phyloP scores from a whole-genome alignment of 495 filamentous ascomycete species.

The Pyrenula aspistea region DNA sequence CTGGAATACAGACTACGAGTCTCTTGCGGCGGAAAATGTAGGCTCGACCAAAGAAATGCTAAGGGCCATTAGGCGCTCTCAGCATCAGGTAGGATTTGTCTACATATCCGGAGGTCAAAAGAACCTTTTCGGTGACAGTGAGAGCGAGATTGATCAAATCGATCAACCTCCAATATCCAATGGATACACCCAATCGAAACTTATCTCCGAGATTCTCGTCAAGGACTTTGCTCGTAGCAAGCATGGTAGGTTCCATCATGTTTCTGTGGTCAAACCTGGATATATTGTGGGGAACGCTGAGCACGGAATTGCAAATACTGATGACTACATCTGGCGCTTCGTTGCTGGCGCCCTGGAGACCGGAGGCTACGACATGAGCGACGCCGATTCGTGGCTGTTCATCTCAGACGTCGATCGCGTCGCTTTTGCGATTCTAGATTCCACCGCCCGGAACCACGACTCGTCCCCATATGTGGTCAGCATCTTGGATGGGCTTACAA shows the following conservation, averaged over 20 bases:
- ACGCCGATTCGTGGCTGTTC: constrained; percentile 11
- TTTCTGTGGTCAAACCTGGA: constrained; percentile 21
- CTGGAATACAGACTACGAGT: constrained; percentile 23
- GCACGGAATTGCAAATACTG: constrained; percentile 15
- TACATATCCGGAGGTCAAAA: constrained; percentile 17
- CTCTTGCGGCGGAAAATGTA: constrained; percentile 26
- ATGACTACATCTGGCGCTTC: constrained; percentile 26
- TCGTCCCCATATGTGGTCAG: constrained; percentile 5
- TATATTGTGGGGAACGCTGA: constrained; percentile 16
- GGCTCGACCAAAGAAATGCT: constrained; percentile 27
- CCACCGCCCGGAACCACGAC: constrained; percentile 2
- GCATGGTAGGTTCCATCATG: not conserved
- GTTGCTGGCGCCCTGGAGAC: constrained; percentile 13
- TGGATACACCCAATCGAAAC: constrained; percentile 23
- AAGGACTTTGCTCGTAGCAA: constrained; percentile 6
- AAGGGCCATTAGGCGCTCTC: constrained; percentile 1
- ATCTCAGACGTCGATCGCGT: constrained; percentile 14
- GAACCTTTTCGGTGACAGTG: constrained; percentile 7
- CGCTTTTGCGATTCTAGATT: constrained; percentile 8
- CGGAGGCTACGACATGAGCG: constrained; percentile 10
- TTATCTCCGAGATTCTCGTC: constrained; percentile 18
- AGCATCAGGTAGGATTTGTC: constrained; percentile 6
- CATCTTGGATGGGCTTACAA: constrained; percentile 13
- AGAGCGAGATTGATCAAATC: constrained; percentile 4
- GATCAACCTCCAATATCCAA: not conserved